Base-by-base conservation (phyloP, 108 stramenopile species). In the Pseudonitzschia multiseries region DNA sequence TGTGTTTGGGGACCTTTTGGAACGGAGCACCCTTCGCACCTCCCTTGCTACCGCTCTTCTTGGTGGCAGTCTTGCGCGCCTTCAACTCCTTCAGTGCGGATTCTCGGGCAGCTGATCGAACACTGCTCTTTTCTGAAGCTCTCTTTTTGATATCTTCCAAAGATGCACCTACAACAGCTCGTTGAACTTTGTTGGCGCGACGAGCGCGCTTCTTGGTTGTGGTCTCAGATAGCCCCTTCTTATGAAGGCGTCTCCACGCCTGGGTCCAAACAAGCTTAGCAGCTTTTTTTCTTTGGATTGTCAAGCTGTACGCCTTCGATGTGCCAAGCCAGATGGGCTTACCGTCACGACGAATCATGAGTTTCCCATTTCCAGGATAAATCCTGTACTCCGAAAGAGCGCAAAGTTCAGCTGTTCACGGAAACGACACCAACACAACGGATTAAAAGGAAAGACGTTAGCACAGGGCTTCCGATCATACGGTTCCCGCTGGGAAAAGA, bases 181-280 rank as follows among this genome's bases (percentile, higher is more conserved):
- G 92, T 72, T 93, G 90, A 29, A 96, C 88, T 86, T 98, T 98
- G 79, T 89, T 93, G 48, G 93, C 77, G 73, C 92, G 87, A 51
- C 97, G 96, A 72, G 82, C 87, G 56, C 96, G 90, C 88, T 97
- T 96, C 84, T 96, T 92, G 29, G 81, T 67, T 80, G 87, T 83
- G 63, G 93, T 91, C 78, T 99, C 98, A 40, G 89, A 82, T 48
- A 93, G 83, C 54, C 90, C 90, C 96, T 99, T 99, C 92, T 99
- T 99, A 97, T 99, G 96, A 65, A 98, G 91, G 70, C 97, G 94
- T 73, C 99, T 92, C 99, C 99, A 99, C 4, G 92, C 93, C 73
- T 97, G 97, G 50, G 99, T 99, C 99, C 99, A 99, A 52, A 96
- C 96, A 61, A 99, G 93, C 85, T 99, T 99, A 59, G 98, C 97